phyloP scores from a whole-genome alignment of 1,284 basidiomycete species.

The Athelia psychrophila region DNA sequence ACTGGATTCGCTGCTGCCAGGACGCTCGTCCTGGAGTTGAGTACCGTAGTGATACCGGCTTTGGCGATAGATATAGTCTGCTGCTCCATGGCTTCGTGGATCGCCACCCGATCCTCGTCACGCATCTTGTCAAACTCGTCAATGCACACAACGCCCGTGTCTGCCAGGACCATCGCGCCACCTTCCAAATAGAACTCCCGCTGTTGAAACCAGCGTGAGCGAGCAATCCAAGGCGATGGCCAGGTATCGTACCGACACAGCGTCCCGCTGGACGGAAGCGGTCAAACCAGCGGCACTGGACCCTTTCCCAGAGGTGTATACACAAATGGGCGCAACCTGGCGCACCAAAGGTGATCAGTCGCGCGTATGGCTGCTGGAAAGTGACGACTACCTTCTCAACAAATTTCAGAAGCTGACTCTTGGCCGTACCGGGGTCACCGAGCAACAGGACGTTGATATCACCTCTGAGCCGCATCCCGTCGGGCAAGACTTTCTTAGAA shows the following conservation, averaged over 20 bases:
- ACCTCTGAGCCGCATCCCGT: slow-evolving; percentile 95
- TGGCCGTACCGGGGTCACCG: slow-evolving; percentile 98
- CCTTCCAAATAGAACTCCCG: slow-evolving; percentile 99
- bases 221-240: slow-evolving; percentile 3
- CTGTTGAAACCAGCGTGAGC: slow-evolving; percentile 36
- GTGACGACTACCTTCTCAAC: slow-evolving; percentile 81
- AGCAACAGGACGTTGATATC: slow-evolving; percentile 97
- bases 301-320: slow-evolving; percentile 98
- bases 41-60: slow-evolving; percentile 97
- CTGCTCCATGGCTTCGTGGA: slow-evolving; percentile 99
- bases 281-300: slow-evolving; percentile 98
- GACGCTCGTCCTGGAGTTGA: slow-evolving; percentile 96
- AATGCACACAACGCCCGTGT: slow-evolving; percentile 98
- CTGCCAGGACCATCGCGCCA: slow-evolving; percentile 98
- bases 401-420: slow-evolving; percentile 96
- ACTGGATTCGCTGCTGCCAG: slow-evolving; percentile 98
- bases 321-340: slow-evolving; percentile 93
- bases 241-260: slow-evolving; percentile 69
- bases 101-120: slow-evolving; percentile 97
- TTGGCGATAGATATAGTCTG: slow-evolving; percentile 99
- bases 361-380: background rate
- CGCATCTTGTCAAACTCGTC: slow-evolving; percentile 99
- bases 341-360: background rate
- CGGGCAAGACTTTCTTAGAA: slow-evolving; percentile 97
- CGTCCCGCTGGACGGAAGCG: slow-evolving; percentile 94